Percentiles rank a stretch among this genome's conserved stretches.
phyloP scores from a whole-genome alignment of 2,329 filamentous ascomycete species.

The Aspergillus aculeatinus region DNA sequence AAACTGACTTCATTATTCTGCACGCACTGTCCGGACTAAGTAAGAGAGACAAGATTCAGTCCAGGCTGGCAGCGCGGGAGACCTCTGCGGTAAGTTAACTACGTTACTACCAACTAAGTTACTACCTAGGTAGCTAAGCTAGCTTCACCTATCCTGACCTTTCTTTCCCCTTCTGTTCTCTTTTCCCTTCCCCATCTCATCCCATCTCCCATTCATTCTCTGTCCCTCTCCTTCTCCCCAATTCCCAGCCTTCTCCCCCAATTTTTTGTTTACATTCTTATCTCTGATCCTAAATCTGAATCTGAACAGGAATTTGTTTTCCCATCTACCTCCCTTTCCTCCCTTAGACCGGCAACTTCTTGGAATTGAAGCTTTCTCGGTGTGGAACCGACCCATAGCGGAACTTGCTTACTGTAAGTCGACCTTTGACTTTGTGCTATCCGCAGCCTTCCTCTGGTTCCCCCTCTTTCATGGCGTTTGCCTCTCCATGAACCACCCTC shows the following conservation, averaged over 20 bases:
- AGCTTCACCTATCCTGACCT: slow-evolving; percentile 8
- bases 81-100: no score
- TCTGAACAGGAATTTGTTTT: no score
- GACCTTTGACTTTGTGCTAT: not conserved
- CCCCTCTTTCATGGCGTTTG: not conserved
- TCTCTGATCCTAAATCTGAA: not conserved
- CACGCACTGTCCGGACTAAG: not conserved
- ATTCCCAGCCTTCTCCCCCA: not conserved
- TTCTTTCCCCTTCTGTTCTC: slow-evolving; percentile 10
- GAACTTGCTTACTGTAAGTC: slow-evolving; percentile 8
- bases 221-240: slow-evolving; percentile 4
- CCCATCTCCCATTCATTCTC: not conserved
- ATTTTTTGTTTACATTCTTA: not conserved
- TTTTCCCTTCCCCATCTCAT: slow-evolving; percentile 1
- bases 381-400: slow-evolving; percentile 1
- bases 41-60: not conserved
- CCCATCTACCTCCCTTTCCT: not conserved
- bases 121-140: not conserved
- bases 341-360: not conserved
- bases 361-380: not conserved
- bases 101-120: no score
- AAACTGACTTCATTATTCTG: slow-evolving; percentile 16
- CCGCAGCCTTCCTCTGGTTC: not conserved
- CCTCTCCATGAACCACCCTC: not conserved
- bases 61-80: no score